phyloP scores from a whole-genome alignment of 2,329 filamentous ascomycete species.

The Boeremia exigua region DNA sequence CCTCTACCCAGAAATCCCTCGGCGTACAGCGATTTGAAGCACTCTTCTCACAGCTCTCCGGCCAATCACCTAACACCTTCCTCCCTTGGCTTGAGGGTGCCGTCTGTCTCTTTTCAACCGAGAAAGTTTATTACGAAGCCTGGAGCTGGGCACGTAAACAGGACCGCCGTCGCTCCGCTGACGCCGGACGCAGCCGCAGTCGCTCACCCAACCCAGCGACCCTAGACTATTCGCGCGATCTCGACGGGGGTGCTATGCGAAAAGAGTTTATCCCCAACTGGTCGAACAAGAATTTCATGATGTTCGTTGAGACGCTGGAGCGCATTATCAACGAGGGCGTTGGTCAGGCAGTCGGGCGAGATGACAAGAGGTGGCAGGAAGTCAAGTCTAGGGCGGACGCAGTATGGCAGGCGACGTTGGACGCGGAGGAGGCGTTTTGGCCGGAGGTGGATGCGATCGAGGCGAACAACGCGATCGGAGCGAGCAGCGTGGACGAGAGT shows the following conservation, averaged over 20 bases:
- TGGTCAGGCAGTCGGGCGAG: conserved; percentile 21
- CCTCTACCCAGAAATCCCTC: conserved; percentile 23
- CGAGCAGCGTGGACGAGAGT: neutral
- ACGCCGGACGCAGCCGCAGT: neutral
- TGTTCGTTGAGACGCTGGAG: conserved; percentile 64
- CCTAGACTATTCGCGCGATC: conserved; percentile 51
- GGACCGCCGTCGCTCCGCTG: conserved; percentile 20
- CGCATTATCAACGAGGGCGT: conserved; percentile 60
- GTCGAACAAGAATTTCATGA: conserved; percentile 66
- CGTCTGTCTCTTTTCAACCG: conserved; percentile 42
- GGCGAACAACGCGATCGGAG: neutral
- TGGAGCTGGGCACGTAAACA: conserved; percentile 43
- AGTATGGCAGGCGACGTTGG: conserved; percentile 36
- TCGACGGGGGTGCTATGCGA: conserved; percentile 69
- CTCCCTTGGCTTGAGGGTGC: conserved; percentile 45
- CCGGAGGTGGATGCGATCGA: conserved; percentile 22
- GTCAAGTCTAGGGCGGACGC: conserved; percentile 31
- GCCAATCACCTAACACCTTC: conserved; percentile 18
- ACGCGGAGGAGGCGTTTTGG: conserved; percentile 46
- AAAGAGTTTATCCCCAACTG: conserved; percentile 72
- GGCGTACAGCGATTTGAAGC: conserved; percentile 40
- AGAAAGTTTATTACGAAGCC: conserved; percentile 45
- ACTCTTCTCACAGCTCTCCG: conserved; percentile 26
- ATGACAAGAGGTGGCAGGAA: conserved; percentile 29
- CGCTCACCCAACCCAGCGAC: neutral